Percentiles rank a stretch among this genome's conserved stretches.
Conservation (phyloP, 768 basidiomycete species). For the Fistulinella prunicolor region DNA sequence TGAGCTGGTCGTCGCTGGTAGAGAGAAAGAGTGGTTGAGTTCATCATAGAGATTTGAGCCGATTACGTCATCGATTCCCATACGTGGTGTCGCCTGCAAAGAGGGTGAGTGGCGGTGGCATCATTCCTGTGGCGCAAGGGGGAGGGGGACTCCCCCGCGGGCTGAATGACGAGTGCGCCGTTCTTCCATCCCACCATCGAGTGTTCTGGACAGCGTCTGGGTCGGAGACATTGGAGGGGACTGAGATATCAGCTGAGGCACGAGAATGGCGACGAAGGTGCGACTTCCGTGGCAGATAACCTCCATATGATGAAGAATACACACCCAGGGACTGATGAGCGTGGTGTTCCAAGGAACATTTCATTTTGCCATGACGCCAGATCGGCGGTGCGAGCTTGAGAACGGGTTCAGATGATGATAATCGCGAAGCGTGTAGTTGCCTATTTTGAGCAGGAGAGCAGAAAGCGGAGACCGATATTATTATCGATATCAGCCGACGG, state of each 20-base stretch:
- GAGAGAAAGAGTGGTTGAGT: too few relatives aligned
- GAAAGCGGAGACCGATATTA: conserved; percentile 10
- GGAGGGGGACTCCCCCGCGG: not conserved
- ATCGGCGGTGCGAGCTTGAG: conserved; percentile 18
- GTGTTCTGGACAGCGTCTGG: conserved; percentile 4
- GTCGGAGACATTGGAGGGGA: conserved; percentile 6
- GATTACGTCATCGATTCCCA: conserved; percentile 26
- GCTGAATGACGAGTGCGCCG: not conserved
- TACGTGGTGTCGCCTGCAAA: not conserved
- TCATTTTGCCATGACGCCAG: conserved; percentile 16
- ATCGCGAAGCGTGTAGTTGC: conserved; percentile 15
- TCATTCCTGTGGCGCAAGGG: conserved; percentile 15
- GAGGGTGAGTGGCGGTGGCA: not conserved
- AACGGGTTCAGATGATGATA: conserved; percentile 15
- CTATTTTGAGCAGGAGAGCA: conserved; percentile 10
- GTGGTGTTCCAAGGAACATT: conserved; percentile 6
- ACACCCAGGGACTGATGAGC: conserved; percentile 12
- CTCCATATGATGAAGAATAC: conserved; percentile 12
- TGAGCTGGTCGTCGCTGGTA: not conserved
- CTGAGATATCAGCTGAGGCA: conserved; percentile 6
- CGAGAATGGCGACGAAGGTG: conserved; percentile 7
- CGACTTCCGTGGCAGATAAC: conserved; percentile 6
- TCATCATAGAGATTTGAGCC: too few relatives aligned
- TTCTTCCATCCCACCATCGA: conserved; percentile 2
- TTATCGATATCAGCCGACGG: conserved; percentile 5